These are phyloP conservation scores for Castanea sativa DNA, from an alignment of 306 rosid genomes.

Conservation along the genomic window DNA sequence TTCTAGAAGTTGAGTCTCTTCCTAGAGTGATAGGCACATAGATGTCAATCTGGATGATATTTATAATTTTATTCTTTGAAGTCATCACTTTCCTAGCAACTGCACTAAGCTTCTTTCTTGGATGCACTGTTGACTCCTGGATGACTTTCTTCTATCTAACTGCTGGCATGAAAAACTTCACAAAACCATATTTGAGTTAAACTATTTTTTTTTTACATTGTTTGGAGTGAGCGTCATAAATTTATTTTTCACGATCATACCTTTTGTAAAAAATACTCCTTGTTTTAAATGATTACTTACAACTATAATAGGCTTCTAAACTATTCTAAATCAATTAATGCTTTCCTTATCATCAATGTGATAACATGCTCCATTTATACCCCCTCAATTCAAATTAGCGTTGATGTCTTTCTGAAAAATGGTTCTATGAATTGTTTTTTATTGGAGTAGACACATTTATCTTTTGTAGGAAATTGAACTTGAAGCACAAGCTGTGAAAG, in stretches of 20 bases:
- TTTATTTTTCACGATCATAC: no score
- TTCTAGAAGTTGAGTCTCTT: background rate
- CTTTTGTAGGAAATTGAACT: slow-evolving; percentile 82
- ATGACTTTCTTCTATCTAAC: background rate
- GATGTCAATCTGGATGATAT: background rate
- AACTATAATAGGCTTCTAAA: background rate
- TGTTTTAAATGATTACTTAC: background rate
- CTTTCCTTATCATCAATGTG: background rate
- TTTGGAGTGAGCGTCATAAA: background rate
- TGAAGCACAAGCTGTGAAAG: slow-evolving; percentile 97
- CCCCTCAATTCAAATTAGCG: background rate
- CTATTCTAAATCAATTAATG: background rate
- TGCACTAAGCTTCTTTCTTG: background rate
- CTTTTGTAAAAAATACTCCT: no score
- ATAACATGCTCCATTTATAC: background rate
- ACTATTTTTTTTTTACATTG: background rate
- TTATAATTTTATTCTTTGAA: background rate
- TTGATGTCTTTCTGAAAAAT: background rate
- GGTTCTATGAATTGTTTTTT: background rate
- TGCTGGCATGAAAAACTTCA: background rate
- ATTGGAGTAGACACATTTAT: background rate
- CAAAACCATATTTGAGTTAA: no score
- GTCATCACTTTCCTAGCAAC: background rate
- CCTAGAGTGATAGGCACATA: background rate
- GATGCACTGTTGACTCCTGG: background rate